Percentiles rank a stretch among this genome's conserved stretches.
Evolutionary conservation across 345 rosid genomes (phyloP).

Genomic region (Eucalyptus pauciflora): DNA sequence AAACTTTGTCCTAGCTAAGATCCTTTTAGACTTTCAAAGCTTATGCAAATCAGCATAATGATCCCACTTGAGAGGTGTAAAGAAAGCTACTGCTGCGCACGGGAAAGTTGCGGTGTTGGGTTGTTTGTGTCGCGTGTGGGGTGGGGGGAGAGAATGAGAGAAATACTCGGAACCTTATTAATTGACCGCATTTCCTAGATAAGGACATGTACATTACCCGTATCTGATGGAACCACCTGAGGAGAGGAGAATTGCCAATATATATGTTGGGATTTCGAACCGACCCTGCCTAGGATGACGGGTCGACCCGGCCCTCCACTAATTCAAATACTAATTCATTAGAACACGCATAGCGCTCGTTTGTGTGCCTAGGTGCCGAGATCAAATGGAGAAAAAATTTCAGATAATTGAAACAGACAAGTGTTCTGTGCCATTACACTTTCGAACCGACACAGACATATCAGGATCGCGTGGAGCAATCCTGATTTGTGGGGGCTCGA

Average conservation of each 20-base stretch:
- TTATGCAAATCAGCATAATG: neutral
- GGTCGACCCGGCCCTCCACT: too few relatives aligned
- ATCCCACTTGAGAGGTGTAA: neutral
- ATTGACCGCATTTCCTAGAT: neutral
- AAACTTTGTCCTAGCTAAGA: neutral
- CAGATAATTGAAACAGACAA: fast-evolving
- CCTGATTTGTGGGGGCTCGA: neutral
- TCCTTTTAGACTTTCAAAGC: neutral
- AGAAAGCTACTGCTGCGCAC: neutral
- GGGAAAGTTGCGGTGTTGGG: neutral
- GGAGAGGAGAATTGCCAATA: neutral
- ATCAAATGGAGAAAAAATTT: neutral
- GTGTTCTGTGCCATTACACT: neutral
- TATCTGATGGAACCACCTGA: neutral
- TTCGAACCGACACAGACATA: fast-evolving
- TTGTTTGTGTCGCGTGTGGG: too few relatives aligned
- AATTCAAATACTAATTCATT: neutral
- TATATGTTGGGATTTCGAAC: neutral
- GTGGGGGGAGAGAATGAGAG: neutral
- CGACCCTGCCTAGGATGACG: neutral
- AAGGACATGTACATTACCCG: neutral
- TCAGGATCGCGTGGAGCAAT: too few relatives aligned
- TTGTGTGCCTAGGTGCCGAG: fast-evolving
- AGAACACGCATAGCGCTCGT: neutral
- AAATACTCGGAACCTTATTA: neutral